phyloP scores from a whole-genome alignment of 2,329 filamentous ascomycete species.

The Pseudophaeomoniella oleicola region DNA sequence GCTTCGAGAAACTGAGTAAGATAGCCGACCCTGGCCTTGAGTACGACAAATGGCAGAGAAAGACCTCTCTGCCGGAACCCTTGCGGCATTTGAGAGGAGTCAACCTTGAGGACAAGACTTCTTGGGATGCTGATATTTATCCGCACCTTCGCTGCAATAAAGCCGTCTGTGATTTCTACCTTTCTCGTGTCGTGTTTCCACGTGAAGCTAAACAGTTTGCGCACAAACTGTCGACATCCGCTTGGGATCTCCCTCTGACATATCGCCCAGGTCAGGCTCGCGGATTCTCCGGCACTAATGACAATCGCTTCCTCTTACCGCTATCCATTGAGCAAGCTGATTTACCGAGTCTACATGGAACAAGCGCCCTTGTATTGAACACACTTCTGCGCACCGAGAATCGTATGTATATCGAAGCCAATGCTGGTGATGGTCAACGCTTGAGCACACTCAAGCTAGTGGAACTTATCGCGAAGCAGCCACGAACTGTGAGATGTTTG shows the following conservation, averaged over 20 bases:
- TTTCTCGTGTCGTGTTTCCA: conserved; percentile 44
- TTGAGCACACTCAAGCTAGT: conserved; percentile 31
- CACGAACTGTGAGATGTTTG: conserved; percentile 39
- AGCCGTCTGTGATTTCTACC: conserved; percentile 46
- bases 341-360: conserved; percentile 40
- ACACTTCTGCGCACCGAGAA: conserved; percentile 44
- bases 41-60: conserved; percentile 23
- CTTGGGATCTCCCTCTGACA: conserved; percentile 50
- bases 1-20: conserved; percentile 32
- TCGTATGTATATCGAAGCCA: conserved; percentile 6
- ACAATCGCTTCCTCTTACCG: conserved; percentile 45
- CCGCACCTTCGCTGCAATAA: conserved; percentile 38
- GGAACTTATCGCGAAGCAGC: conserved; percentile 22
- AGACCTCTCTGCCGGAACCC: conserved; percentile 16
- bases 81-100: conserved; percentile 34
- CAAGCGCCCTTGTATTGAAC: conserved; percentile 51
- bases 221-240: conserved; percentile 47
- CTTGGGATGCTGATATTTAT: conserved; percentile 37
- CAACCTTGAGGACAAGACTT: conserved; percentile 41
- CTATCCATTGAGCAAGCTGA: conserved; percentile 42
- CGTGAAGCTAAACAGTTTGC: conserved; percentile 49
- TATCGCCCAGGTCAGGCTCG: conserved; percentile 17
- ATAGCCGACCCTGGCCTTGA: conserved; percentile 38
- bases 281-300: conserved; percentile 59
- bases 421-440: conserved; percentile 9